These are phyloP conservation scores for Fusarium chuoi DNA, from an alignment of 2,329 filamentous ascomycete species.

Conservation along the genomic window DNA sequence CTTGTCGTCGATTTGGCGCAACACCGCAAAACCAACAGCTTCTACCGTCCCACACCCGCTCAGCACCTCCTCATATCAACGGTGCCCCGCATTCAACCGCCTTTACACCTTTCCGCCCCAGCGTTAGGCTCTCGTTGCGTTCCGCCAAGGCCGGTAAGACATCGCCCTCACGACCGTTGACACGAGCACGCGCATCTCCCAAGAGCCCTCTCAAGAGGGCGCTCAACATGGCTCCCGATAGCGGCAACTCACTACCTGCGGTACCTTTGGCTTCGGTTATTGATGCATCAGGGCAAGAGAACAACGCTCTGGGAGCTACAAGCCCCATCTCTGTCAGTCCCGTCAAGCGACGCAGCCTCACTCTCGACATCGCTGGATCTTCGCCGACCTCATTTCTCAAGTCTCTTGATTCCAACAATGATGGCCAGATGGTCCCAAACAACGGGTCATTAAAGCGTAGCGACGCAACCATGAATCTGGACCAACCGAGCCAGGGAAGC, in stretches of 20 bases:
- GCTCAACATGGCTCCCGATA: conserved; percentile 75
- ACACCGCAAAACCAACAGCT: conserved; percentile 51
- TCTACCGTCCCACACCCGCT: conserved; percentile 47
- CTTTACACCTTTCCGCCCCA: conserved; percentile 73
- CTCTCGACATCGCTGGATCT: conserved; percentile 66
- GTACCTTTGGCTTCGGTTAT: conserved; percentile 52
- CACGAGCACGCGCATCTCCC: conserved; percentile 76
- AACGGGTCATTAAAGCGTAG: conserved; percentile 91
- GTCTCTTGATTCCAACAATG: conserved; percentile 58
- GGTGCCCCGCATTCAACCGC: conserved; percentile 56
- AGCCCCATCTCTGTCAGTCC: conserved; percentile 37
- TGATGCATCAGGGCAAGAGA: conserved; percentile 57
- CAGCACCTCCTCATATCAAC: conserved; percentile 50
- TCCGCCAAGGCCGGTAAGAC: conserved; percentile 70
- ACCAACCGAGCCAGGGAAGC: conserved; percentile 80
- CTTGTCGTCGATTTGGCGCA: conserved; percentile 56
- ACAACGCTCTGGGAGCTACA: conserved; percentile 52
- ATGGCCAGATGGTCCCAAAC: conserved; percentile 47
- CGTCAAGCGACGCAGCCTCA: conserved; percentile 67
- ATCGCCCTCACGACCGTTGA: conserved; percentile 63
- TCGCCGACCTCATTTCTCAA: conserved; percentile 62
- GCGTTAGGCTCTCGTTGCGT: conserved; percentile 72
- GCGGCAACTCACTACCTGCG: conserved; percentile 71
- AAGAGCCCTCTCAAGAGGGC: conserved; percentile 85
- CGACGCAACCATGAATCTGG: conserved; percentile 88